A percentile compares a stretch with the other conserved stretches of the same genome.
Conservation (phyloP, 1,284 basidiomycete species). For the Cyathus pygmaeus region DNA sequence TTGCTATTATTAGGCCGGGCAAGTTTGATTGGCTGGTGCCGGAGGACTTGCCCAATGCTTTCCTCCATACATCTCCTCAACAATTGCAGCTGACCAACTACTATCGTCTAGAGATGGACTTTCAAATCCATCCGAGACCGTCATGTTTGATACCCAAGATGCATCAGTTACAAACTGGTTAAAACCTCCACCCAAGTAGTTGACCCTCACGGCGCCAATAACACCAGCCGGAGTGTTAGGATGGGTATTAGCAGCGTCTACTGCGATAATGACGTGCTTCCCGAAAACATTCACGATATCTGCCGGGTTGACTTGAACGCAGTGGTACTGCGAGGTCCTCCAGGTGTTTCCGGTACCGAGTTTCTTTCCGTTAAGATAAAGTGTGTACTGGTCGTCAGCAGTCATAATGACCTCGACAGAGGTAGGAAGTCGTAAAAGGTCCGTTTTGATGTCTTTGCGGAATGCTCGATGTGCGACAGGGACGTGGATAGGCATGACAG, state of each 20-base stretch:
- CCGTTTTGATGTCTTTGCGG: conserved; percentile 28
- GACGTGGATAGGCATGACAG: conserved; percentile 2
- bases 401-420: conserved; percentile 32
- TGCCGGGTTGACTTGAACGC: conserved; percentile 25
- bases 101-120: conserved; percentile 33
- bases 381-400: conserved; percentile 33
- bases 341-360: conserved; percentile 23
- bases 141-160: conserved; percentile 28
- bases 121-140: conserved; percentile 28
- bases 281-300: too few species aligned
- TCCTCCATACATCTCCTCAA: conserved; percentile 20
- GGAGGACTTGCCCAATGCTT: conserved; percentile 16
- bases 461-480: conserved; percentile 21
- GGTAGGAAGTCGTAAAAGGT: conserved; percentile 21
- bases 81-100: conserved; percentile 29
- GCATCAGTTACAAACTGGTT: conserved; percentile 36
- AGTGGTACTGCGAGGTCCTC: conserved; percentile 22
- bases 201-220: conserved; percentile 33
- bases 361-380: conserved; percentile 35
- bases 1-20: too few species aligned
- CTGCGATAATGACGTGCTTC: conserved; percentile 36
- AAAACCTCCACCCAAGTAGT: conserved; percentile 32
- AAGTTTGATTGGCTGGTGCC: conserved; percentile 9
- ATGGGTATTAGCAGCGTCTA: conserved; percentile 21
- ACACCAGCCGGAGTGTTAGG: conserved; percentile 25